phyloP scores from a whole-genome alignment of 2,329 filamentous ascomycete genomes.

The Ophiostoma himal-ulmi region DNA sequence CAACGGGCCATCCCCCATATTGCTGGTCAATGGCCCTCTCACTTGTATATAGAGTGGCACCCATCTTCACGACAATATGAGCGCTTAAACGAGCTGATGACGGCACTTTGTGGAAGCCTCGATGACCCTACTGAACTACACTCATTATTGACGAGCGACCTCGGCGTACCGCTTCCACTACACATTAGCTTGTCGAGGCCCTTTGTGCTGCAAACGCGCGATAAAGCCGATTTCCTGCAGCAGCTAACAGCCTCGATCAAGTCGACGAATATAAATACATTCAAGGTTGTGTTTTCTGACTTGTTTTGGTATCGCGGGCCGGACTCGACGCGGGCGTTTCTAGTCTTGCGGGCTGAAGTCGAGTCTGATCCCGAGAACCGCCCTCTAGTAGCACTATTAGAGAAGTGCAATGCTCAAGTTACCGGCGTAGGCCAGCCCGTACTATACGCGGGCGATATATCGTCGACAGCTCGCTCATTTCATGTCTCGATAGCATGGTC shows the following conservation, averaged over 20 bases:
- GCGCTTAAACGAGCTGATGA: background rate
- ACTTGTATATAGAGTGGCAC: conserved; percentile 83
- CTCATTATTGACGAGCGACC: conserved; percentile 68
- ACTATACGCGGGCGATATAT: conserved; percentile 52
- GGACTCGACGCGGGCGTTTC: conserved; percentile 69
- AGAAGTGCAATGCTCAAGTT: conserved; percentile 59
- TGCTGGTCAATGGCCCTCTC: conserved; percentile 85
- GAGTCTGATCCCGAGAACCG: conserved; percentile 37
- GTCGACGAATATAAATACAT: conserved; percentile 29
- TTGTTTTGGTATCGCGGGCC: conserved; percentile 49
- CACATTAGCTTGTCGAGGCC: conserved; percentile 89
- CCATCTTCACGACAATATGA: conserved; percentile 35
- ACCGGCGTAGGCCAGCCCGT: conserved; percentile 57
- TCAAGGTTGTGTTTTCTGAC: conserved; percentile 37
- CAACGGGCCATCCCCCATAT: conserved; percentile 77
- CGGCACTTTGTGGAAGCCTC: conserved; percentile 22
- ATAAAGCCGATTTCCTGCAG: conserved; percentile 62
- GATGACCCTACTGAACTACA: conserved; percentile 53
- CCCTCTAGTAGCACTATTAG: conserved; percentile 57
- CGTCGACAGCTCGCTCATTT: conserved; percentile 49
- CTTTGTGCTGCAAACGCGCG: conserved; percentile 64
- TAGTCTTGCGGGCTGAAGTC: conserved; percentile 61
- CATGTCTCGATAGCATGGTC: conserved; percentile 91
- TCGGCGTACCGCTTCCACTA: conserved; percentile 71
- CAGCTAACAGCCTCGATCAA: conserved; percentile 43